These are phyloP conservation scores for Epichloe baconii DNA, from an alignment of 2,329 filamentous ascomycete genomes.

Conservation along the genomic window DNA sequence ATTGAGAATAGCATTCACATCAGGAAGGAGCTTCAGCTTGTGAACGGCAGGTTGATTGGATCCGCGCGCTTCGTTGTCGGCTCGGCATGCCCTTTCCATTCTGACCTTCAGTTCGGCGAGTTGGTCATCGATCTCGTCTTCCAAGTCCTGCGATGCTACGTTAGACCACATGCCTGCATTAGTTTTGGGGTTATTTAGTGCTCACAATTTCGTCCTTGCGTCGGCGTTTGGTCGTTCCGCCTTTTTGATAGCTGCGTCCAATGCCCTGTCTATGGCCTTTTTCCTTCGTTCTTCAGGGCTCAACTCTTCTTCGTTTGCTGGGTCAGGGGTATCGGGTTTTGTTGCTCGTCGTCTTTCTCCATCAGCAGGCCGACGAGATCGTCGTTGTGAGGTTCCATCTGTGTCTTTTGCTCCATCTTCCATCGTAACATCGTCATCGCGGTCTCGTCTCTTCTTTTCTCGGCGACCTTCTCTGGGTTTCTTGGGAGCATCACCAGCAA, in stretches of 20 bases:
- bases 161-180: constrained; percentile 10
- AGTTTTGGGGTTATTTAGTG: background rate
- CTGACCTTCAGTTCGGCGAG: constrained; percentile 76
- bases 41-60: constrained; percentile 71
- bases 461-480: constrained; percentile 65
- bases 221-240: constrained; percentile 48
- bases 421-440: constrained; percentile 33
- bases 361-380: constrained; percentile 33
- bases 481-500: constrained; percentile 49
- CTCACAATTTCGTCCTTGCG: constrained; percentile 82
- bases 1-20: constrained; percentile 79
- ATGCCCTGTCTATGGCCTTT: constrained; percentile 70
- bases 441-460: constrained; percentile 48
- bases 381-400: constrained; percentile 30
- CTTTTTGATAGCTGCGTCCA: constrained; percentile 79
- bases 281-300: constrained; percentile 75
- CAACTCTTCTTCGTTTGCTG: constrained; percentile 64
- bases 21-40: constrained; percentile 86
- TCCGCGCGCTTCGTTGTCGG: constrained; percentile 71
- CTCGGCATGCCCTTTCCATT: constrained; percentile 83
- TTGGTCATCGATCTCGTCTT: constrained; percentile 79
- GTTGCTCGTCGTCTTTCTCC: constrained; percentile 31
- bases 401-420: constrained; percentile 35
- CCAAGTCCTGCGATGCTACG: constrained; percentile 54
- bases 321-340: constrained; percentile 37